Evolutionary conservation across 2,329 filamentous ascomycete species (phyloP).

Genomic region (Botryotinia convoluta): DNA sequence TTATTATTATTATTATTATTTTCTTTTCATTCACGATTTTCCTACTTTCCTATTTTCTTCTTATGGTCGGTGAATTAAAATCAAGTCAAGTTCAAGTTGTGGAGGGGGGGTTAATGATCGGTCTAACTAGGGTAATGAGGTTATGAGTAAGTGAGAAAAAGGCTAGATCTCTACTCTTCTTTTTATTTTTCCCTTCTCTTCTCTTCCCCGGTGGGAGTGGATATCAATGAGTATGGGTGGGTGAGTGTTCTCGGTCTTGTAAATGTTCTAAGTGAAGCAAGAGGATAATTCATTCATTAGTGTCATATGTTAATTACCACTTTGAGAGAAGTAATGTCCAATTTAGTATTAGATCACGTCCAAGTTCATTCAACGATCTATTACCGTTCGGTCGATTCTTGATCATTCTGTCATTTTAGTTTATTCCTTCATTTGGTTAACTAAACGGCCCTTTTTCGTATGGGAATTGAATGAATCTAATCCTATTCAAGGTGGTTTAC

Average conservation of each 20-base stretch:
- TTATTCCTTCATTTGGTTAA: neutral
- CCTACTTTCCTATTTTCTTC: neutral
- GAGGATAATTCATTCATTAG: neutral
- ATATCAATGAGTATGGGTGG: neutral
- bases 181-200: neutral
- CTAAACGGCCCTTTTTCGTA: neutral
- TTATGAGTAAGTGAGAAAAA: neutral
- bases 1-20: neutral
- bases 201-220: conserved; percentile 16
- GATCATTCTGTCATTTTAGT: neutral
- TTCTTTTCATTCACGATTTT: neutral
- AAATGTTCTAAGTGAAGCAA: neutral
- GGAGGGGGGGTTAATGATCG: neutral
- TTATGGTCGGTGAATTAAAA: conserved; percentile 16
- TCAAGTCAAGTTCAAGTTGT: neutral
- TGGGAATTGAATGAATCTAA: accelerated
- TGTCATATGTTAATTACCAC: neutral
- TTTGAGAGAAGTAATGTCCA: neutral
- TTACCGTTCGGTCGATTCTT: neutral
- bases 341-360: accelerated
- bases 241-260: neutral
- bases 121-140: neutral
- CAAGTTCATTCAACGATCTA: neutral
- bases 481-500: neutral
- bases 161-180: neutral